phyloP scores from a whole-genome alignment of 129 eudicot genomes.

The Lonicera japonica region DNA sequence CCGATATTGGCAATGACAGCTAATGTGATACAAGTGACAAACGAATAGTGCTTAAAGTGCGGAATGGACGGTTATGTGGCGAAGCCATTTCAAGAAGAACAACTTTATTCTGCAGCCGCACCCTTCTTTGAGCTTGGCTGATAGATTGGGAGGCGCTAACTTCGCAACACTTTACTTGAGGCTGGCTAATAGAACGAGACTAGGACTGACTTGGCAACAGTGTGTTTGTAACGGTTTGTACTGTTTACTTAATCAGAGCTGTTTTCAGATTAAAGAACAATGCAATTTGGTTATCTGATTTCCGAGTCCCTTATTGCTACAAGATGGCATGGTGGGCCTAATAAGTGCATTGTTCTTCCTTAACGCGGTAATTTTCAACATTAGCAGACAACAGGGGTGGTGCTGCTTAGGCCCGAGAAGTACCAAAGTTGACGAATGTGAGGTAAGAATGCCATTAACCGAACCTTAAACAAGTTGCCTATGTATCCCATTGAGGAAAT shows the following conservation, averaged over 20 bases:
- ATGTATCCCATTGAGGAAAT: too few species aligned
- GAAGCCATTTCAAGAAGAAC: conserved; percentile 80
- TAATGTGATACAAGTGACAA: conserved; percentile 80
- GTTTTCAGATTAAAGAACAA: conserved; percentile 2
- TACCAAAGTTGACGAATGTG: too few species aligned
- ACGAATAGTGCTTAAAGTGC: conserved; percentile 60
- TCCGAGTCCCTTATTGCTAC: neutral
- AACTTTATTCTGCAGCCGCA: conserved; percentile 70
- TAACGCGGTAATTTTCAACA: conserved; percentile 11
- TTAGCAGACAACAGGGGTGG: too few species aligned
- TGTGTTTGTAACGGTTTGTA: too few species aligned
- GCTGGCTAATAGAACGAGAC: too few species aligned
- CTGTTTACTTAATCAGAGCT: neutral
- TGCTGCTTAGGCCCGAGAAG: too few species aligned
- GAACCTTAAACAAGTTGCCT: too few species aligned
- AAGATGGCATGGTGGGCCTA: conserved; percentile 4
- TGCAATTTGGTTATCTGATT: neutral
- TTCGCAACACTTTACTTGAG: neutral
- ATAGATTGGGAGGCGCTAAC: conserved; percentile 16
- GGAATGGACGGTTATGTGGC: conserved; percentile 96
- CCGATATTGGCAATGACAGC: conserved; percentile 97
- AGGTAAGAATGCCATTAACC: too few species aligned
- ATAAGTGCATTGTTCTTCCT: conserved; percentile 4
- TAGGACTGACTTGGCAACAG: neutral
- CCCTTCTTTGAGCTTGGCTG: conserved; percentile 59